Base-by-base conservation (phyloP, 148 eudicot genomes). In the Fagopyrum tataricum region DNA sequence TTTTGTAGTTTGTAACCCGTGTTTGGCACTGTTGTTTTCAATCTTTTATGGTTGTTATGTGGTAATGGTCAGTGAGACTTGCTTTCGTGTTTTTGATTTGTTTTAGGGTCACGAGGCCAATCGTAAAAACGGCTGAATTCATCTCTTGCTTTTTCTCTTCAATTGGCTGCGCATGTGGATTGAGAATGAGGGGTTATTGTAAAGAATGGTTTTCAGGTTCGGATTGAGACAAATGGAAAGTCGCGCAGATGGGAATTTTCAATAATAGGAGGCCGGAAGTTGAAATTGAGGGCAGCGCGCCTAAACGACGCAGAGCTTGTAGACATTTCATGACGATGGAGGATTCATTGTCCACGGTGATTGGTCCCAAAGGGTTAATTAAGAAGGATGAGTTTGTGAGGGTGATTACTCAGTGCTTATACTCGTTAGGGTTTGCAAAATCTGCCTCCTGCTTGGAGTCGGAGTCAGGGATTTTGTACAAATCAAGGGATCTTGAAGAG, bases 381-480 rank as follows among this genome's bases (percentile, higher is more conserved):
- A 94, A 80, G 81, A 87, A 74, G 82, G 84, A 85, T 77, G 97
- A 94, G 73, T 84, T 94, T 78, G 89, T 94, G 39, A 85, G 96
- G 73, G 76, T 90, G 46, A 88, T 94, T 52, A 84, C 84, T 58
- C 97, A 94, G 73, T 88, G 91, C 71, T 81, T 94, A 55, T 72
- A 84, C 64, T 87, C 91, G 6, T 79, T 91, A 64, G 98, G 97
- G 15, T 88, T 82, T 74, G 59, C 75, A 5, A 88, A 84, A n/a
- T 84, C 98, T 39, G 98, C 90, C 4, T 78, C 81, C 56, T 91
- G 80, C 76, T 81, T 94, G 73, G 98, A 94, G 87, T 72, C 75
- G 10, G 97, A 94, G 74, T 91, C 98, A 0, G 81, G 91, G 31
- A 74, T 94, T 73, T 52, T 78, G 4, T 80, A 42, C 72, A 85